These are phyloP conservation scores for Emmonsiellopsis sp. DNA, from an alignment of 2,329 filamentous ascomycete genomes.

Conservation along the genomic window DNA sequence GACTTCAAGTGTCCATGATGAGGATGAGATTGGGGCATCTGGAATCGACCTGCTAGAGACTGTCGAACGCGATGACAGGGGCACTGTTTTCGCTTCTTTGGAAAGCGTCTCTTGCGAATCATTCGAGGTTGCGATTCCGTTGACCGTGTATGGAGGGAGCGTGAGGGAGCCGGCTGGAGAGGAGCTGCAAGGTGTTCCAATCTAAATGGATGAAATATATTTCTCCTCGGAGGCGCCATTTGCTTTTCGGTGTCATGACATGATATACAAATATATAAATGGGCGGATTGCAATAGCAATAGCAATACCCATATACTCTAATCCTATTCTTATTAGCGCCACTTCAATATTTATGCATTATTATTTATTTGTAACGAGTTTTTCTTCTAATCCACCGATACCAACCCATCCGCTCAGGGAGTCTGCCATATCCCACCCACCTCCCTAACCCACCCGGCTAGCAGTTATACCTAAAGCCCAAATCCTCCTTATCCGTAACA, in stretches of 20 bases:
- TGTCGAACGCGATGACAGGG: slow-evolving; percentile 68
- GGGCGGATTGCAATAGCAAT: not conserved
- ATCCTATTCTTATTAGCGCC: not conserved
- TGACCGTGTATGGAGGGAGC: slow-evolving; percentile 63
- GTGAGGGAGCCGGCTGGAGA: slow-evolving; percentile 34
- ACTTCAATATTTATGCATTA: not conserved
- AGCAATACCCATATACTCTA: not conserved
- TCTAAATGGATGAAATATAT: slow-evolving; percentile 17
- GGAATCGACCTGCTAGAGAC: slow-evolving; percentile 60
- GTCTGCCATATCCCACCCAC: too few relatives aligned
- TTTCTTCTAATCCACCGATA: not conserved
- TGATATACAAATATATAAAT: not conserved
- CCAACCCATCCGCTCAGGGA: too few relatives aligned
- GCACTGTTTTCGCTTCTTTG: slow-evolving; percentile 64
- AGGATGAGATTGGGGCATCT: slow-evolving; percentile 26
- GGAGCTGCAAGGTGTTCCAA: slow-evolving; percentile 31
- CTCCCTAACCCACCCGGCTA: not conserved
- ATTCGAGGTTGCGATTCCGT: slow-evolving; percentile 78
- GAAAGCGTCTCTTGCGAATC: slow-evolving; percentile 76
- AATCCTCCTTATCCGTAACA: not conserved
- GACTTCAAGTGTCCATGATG: slow-evolving; percentile 49
- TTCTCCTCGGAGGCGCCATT: not conserved
- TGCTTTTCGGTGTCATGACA: not conserved
- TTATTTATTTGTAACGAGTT: not conserved
- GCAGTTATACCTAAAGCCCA: not conserved